These are phyloP conservation scores for Dryadomyces quercus-mongolicae DNA, from an alignment of 2,329 filamentous ascomycete species.

Conservation along the genomic window DNA sequence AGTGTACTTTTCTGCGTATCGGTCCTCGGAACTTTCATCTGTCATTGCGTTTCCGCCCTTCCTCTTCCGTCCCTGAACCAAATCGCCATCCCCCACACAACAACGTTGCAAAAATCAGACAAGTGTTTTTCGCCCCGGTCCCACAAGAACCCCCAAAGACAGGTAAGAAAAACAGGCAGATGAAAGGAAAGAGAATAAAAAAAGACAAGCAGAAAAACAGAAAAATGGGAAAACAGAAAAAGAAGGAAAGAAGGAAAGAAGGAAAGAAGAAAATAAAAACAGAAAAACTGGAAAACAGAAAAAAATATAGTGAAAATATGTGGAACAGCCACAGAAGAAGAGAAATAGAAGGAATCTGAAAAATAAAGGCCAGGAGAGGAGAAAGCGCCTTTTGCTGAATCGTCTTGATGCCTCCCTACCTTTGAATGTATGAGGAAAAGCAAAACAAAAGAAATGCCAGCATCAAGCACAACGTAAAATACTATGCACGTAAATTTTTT, in stretches of 20 bases:
- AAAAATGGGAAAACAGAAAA: not conserved
- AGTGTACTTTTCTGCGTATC: not conserved
- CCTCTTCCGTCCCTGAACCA: not conserved
- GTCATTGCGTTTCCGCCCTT: not conserved
- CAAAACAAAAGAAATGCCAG: no score
- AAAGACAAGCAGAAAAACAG: not conserved
- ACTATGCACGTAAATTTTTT: not conserved
- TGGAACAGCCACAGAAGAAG: no score
- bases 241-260: not conserved
- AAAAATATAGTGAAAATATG: no score
- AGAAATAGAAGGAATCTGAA: no score
- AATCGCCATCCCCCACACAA: not conserved
- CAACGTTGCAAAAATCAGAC: no score
- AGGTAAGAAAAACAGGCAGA: not conserved
- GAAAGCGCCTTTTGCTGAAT: no score
- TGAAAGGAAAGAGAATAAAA: not conserved
- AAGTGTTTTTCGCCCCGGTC: no score
- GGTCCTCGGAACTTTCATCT: not conserved
- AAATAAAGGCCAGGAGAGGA: no score
- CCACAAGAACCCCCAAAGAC: not conserved
- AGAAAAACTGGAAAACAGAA: not conserved
- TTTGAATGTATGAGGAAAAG: no score
- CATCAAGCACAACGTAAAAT: not conserved
- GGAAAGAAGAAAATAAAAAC: not conserved
- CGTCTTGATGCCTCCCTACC: no score